These are phyloP conservation scores for Penicillium sp. DNA, from an alignment of 2,329 filamentous ascomycete genomes.

Conservation along the genomic window DNA sequence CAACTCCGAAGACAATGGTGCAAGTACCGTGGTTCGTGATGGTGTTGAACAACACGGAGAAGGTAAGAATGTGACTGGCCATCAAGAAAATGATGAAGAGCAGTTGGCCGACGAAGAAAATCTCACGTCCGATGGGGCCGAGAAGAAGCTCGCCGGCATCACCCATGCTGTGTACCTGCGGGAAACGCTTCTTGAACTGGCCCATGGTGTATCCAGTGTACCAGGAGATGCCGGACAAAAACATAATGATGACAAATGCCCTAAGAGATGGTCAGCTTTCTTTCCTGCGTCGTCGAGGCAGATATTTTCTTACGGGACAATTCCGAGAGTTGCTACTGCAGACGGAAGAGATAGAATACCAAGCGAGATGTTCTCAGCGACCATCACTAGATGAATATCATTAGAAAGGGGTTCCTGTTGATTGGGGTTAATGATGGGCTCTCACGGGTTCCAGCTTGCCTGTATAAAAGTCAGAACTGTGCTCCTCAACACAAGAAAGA, in stretches of 20 bases:
- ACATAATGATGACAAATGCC: slow-evolving; percentile 44
- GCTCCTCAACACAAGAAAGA: not conserved
- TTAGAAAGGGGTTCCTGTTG: not conserved
- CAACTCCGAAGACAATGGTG: slow-evolving; percentile 52
- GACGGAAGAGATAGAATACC: slow-evolving; percentile 49
- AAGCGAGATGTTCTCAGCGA: slow-evolving; percentile 50
- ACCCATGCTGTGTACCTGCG: slow-evolving; percentile 55
- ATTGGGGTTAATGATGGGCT: not conserved
- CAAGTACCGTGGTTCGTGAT: slow-evolving; percentile 53
- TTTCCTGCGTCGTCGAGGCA: not conserved
- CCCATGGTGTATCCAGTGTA: slow-evolving; percentile 53
- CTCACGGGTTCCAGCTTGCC: slow-evolving; percentile 36
- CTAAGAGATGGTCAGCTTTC: slow-evolving; percentile 5
- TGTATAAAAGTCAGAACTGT: slow-evolving; percentile 14
- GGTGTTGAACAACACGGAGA: slow-evolving; percentile 57
- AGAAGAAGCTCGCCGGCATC: slow-evolving; percentile 56
- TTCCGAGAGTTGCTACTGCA: slow-evolving; percentile 45
- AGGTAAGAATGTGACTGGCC: slow-evolving; percentile 59
- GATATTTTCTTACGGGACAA: slow-evolving; percentile 39
- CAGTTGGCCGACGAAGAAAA: slow-evolving; percentile 53
- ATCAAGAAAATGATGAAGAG: slow-evolving; percentile 59
- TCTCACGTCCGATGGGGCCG: slow-evolving; percentile 51
- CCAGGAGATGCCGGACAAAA: slow-evolving; percentile 46
- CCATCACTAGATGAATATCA: slow-evolving; percentile 37
- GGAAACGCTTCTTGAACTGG: slow-evolving; percentile 48